A percentile compares a stretch with the other conserved stretches of the same genome.
These are phyloP conservation scores for Ustilago nuda DNA, from an alignment of 1,284 basidiomycete genomes.

Conservation along the genomic window DNA sequence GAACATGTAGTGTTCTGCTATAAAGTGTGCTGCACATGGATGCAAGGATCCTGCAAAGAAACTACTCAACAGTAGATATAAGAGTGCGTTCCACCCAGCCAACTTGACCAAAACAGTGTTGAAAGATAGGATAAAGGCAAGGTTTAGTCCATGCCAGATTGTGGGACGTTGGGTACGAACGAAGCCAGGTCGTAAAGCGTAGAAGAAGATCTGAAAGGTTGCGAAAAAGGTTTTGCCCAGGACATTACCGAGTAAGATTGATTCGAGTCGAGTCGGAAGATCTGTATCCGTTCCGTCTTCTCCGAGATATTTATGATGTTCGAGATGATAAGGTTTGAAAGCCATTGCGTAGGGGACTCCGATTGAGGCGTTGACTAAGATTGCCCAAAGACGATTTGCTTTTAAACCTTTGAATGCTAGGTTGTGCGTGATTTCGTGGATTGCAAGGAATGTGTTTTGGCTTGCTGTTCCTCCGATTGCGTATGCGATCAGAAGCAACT, in stretches of 20 bases:
- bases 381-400: constrained; percentile 87
- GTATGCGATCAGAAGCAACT: constrained; percentile 84
- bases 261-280: constrained; percentile 86
- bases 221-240: constrained; percentile 98
- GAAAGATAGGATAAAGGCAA: constrained; percentile 78
- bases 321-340: constrained; percentile 96
- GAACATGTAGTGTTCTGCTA: constrained; percentile 78
- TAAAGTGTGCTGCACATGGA: constrained; percentile 96
- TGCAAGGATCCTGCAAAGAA: constrained; percentile 97
- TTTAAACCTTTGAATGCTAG: constrained; percentile 87
- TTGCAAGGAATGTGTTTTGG: constrained; percentile 96
- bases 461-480: constrained; percentile 91
- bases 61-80: constrained; percentile 86
- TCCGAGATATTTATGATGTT: constrained; percentile 85
- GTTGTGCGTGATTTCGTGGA: constrained; percentile 99
- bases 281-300: constrained; percentile 97
- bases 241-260: constrained; percentile 89
- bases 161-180: constrained; percentile 85
- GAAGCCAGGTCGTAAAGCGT: constrained; percentile 95
- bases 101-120: constrained; percentile 74
- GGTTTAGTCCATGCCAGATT: constrained; percentile 84
- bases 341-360: constrained; percentile 94
- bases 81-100: constrained; percentile 52
- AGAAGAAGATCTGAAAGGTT: constrained; percentile 98
- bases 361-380: constrained; percentile 91